These are phyloP conservation scores for Malus sieversii DNA, from an alignment of 306 rosid species.

Conservation along the genomic window DNA sequence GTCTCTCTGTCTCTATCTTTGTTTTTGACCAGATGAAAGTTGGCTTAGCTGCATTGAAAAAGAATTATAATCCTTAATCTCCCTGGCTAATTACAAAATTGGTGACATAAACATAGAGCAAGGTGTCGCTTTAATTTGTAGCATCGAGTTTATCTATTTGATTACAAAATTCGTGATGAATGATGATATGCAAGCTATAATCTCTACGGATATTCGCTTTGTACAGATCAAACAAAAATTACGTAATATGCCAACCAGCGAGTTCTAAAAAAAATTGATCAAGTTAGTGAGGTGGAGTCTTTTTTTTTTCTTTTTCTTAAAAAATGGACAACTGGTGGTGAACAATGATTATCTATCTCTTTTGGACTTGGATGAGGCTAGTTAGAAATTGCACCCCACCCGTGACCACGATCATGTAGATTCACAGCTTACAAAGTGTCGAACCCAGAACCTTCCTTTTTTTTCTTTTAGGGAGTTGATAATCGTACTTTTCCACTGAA, in stretches of 20 bases:
- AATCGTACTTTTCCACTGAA: no score
- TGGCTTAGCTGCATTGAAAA: background rate
- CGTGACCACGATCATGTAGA: rapidly evolving
- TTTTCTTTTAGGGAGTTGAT: no score
- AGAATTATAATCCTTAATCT: background rate
- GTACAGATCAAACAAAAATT: background rate
- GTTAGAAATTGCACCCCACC: no score
- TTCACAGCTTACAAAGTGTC: no score
- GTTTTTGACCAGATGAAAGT: background rate
- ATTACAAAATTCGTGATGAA: background rate
- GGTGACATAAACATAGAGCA: background rate
- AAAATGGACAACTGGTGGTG: rapidly evolving
- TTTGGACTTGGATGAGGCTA: no score
- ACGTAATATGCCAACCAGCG: background rate
- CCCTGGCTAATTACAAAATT: background rate
- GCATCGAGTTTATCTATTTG: background rate
- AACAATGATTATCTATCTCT: rapidly evolving
- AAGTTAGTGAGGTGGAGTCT: background rate
- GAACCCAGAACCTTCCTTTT: no score
- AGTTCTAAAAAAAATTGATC: background rate
- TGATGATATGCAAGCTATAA: background rate
- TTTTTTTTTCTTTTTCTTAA: no score
- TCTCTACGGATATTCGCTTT: background rate
- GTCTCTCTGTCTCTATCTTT: background rate
- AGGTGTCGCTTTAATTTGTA: background rate